These are phyloP conservation scores for Hymenoscyphus scutula DNA, from an alignment of 2,329 filamentous ascomycete species.

Conservation along the genomic window DNA sequence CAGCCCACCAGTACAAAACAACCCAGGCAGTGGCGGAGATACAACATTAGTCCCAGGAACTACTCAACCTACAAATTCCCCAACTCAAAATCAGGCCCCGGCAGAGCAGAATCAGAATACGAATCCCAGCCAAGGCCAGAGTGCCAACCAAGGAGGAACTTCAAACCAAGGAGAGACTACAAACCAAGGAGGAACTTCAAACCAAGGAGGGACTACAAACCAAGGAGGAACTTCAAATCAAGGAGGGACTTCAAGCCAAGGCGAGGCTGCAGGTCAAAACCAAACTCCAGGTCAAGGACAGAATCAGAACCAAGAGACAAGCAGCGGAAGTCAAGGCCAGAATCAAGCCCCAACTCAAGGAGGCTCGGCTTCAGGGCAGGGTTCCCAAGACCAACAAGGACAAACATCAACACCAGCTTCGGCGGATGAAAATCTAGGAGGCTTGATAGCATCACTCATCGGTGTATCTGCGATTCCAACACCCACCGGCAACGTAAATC, in stretches of 20 bases:
- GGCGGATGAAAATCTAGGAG: not conserved
- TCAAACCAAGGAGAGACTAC: not conserved
- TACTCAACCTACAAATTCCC: slow-evolving; percentile 4
- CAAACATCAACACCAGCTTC: not conserved
- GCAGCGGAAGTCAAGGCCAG: not conserved
- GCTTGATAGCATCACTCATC: slow-evolving; percentile 7
- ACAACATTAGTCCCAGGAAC: not conserved
- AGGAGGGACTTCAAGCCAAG: not conserved
- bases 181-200: not conserved
- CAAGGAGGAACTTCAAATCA: not conserved
- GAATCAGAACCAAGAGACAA: not conserved
- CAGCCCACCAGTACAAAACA: not conserved
- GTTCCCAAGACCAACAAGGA: not conserved
- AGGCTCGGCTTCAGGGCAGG: not conserved
- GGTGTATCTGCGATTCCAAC: not conserved
- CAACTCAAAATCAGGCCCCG: not conserved
- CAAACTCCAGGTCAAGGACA: not conserved
- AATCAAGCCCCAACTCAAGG: not conserved
- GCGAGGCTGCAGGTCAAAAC: not conserved
- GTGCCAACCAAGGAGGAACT: not conserved
- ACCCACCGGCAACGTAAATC: not conserved
- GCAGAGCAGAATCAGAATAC: not conserved
- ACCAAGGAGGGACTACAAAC: not conserved
- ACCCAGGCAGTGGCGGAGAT: not conserved
- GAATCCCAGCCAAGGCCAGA: not conserved